Evolutionary conservation across 2,329 filamentous ascomycete species (phyloP), one percentile per base, ranked within the genome.

Genomic region (Myriangium duriaei): DNA sequence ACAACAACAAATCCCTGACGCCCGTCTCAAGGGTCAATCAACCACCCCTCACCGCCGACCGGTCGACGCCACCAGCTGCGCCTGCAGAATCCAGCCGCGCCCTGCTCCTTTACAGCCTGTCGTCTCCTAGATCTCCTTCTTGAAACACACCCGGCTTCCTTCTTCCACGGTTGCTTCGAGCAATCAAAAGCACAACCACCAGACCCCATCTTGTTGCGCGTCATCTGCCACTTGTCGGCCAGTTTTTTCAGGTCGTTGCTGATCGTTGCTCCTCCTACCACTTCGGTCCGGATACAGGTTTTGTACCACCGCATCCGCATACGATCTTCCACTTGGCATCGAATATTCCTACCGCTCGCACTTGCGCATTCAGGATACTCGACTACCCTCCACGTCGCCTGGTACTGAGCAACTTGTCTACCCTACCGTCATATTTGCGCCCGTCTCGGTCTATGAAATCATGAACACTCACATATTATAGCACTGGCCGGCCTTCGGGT

Each of bases 401-500:
- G n/a, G n/a, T n/a, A n/a, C 21, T n/a, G 7, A 26, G 21, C 21
- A 26, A 26, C 21, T 26, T 26, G 21, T 26, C 21, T 26, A n/a
- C 21, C 7, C 7, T 26, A 7, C 21, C 7, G 21, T 26, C 21
- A 26, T 7, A 26, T n/a, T n/a, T n/a, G n/a, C n/a, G n/a, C n/a
- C n/a, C n/a, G n/a, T n/a, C n/a, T n/a, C n/a, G n/a, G n/a, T n/a
- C n/a, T n/a, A n/a, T n/a, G n/a, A n/a, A n/a, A n/a, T n/a, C n/a
- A 26, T 26, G 21, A 26, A 7, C 21, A 26, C 21, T n/a, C 21
- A 32, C 12, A 39, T 39, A 33, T 39, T 39, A 39, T 39, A 39
- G 32, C 36, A 33, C 29, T 29, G 21, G 18, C 16, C 18, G 36
- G 30, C 36, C 36, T 39, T 26, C 36, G 36, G 36, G 36, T 39